Base-by-base conservation (phyloP, 2,329 filamentous ascomycete genomes). In the Aspergillus ochraceoroseus region DNA sequence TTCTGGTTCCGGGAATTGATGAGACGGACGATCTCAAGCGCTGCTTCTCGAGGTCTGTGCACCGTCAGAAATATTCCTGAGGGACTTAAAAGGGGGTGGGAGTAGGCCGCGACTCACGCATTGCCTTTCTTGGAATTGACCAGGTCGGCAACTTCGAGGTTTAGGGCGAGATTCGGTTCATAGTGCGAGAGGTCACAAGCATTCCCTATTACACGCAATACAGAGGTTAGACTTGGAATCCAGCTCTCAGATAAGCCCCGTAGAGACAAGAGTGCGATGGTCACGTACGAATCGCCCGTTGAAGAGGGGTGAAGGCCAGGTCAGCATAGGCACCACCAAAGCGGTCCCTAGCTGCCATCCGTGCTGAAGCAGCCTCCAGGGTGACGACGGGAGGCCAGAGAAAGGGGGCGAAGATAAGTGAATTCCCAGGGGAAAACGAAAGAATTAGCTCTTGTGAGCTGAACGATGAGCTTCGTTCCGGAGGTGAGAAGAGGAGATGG, bases 1-100 rank as follows among this genome's bases (percentile, higher is more conserved):
- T 95, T 96, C 46, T 89, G 85, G 64, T 96, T 98, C 64, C 92
- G 86, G 67, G 94, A 87, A 70, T 98, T 98, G 73, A 96, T 82
- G 61, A 89, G 88, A 68, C 85, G 83, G 56, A 95, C 90, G 52
- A 96, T 95, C 49, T 88, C 81, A 51, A 94, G 80, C 46, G 90
- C 90, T 33, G 90, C 89, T 76, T 98, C 92, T 61, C 92, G 87
- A 49, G 92, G 92, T 18, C 77, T 79, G 52, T 40, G 36, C 32
- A 27, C 32, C 13, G n/a, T 49, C 61, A 49, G 65, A 57, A 43
- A 44, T 48, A 45, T 32, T 17, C 18, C 8, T 29, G 5, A 18
- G 13, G 13, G 20, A 22, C 29, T 13, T 32, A 13, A 8, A 11
- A 29, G 8, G 18, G 22, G 7, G 9, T 38, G 17, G 30, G 29